Evolutionary conservation across 2,329 filamentous ascomycete genomes (phyloP), one percentile per base, ranked within the genome.

Genomic region (Nigrospora sphaerica): DNA sequence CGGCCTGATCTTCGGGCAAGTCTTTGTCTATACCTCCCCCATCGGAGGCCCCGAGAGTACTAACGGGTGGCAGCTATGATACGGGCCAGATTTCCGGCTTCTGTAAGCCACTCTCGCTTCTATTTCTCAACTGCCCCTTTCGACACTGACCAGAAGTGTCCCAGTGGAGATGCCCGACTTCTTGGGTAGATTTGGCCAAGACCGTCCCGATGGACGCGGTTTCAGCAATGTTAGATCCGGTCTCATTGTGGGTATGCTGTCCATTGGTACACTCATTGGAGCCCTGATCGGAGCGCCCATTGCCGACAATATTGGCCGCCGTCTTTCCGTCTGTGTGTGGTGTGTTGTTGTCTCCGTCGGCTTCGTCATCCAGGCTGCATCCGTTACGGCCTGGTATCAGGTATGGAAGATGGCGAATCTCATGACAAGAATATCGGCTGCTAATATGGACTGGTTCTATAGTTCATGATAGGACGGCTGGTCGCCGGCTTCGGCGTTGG

Each of bases 401-500:
- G 69, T 28, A 28, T 28, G 23, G n/a, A n/a, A n/a, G n/a, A 28
- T 28, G 23, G 23, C n/a, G n/a, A 6, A 28, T 4, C 19, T 7
- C 19, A 23, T 23, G 19, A 7, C 19, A 7, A 10, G 23, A 28
- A 28, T 7, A 10, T 9, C 23, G 5, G 7, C 7, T 10, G 23
- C 23, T 28, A 28, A 28, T 28, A 28, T 10, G 10, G 7, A 28
- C 23, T 10, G 23, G 10, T 2, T 7, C 23, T 6, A 9, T 9
- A 6, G 23, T 28, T 86, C 48, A 81, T 82, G 53, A 68, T 83
- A 39, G 84, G 84, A 13, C 71, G 85, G 46, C 77, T 80, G 54
- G 71, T 85, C 14, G 78, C 81, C 13, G 85, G 84, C 44, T 67
- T 86, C 2, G 83, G 83, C 13, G 81, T 88, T 37, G 85, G 85